These are phyloP conservation scores for Debaryomyces psychrophilus DNA, from an alignment of 1,139 yeast species.

Conservation along the genomic window DNA sequence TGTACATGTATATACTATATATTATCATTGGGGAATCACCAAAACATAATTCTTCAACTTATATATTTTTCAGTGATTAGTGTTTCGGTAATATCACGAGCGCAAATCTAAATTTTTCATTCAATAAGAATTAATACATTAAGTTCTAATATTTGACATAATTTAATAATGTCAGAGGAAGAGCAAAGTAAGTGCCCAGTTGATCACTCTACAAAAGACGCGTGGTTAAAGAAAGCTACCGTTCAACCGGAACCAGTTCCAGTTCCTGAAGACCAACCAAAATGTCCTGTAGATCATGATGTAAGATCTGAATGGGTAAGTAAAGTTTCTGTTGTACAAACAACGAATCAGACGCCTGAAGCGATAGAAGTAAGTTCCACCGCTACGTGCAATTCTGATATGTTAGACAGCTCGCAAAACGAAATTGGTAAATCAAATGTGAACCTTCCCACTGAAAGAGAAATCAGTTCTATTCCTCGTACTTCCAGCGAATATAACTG, in stretches of 20 bases:
- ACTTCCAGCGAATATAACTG: conserved; percentile 69
- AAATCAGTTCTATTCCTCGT: conserved; percentile 82
- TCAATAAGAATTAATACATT: conserved; percentile 2
- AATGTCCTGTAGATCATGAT: conserved; percentile 72
- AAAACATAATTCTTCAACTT: neutral
- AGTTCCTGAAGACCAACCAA: conserved; percentile 31
- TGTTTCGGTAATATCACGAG: conserved; percentile 2
- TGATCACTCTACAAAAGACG: conserved; percentile 24
- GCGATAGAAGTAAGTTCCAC: conserved; percentile 43
- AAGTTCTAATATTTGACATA: neutral
- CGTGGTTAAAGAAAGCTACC: conserved; percentile 19
- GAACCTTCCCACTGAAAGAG: conserved; percentile 66
- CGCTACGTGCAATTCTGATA: conserved; percentile 51
- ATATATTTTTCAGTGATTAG: neutral
- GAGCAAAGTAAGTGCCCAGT: conserved; percentile 31
- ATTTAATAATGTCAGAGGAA: conserved; percentile 8
- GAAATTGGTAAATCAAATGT: conserved; percentile 34
- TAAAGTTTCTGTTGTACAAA: conserved; percentile 37
- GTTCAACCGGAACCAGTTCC: conserved; percentile 4
- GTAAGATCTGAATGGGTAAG: conserved; percentile 60
- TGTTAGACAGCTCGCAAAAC: conserved; percentile 23
- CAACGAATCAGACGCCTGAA: conserved; percentile 27
- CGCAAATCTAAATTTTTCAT: conserved; percentile 7
- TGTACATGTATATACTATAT: conserved; percentile 2
- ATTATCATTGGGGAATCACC: conserved; percentile 2